Conservation (phyloP, 768 basidiomycete genomes). For the Tricholoma flavovirens region DNA sequence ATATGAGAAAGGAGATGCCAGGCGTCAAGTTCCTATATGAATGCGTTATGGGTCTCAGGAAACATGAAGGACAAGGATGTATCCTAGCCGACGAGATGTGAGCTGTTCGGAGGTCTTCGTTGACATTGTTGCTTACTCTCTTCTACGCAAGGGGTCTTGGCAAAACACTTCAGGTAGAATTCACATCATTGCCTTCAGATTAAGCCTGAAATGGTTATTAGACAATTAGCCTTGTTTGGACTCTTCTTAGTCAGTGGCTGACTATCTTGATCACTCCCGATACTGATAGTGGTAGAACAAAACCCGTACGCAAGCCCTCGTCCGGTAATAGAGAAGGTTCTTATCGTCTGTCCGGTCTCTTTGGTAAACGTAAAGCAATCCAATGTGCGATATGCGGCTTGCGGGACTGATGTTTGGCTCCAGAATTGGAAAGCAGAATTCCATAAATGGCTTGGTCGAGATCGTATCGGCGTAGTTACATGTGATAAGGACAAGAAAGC, state of each 20-base stretch:
- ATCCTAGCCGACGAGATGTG: slow-evolving; percentile 98
- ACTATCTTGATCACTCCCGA: not conserved
- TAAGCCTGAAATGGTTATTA: slow-evolving; percentile 25
- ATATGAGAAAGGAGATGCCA: slow-evolving; percentile 15
- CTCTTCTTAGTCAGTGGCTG: slow-evolving; percentile 67
- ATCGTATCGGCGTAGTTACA: slow-evolving; percentile 40
- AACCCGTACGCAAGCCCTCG: slow-evolving; percentile 63
- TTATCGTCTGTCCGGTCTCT: slow-evolving; percentile 94
- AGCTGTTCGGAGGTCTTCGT: slow-evolving; percentile 6
- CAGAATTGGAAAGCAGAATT: slow-evolving; percentile 97
- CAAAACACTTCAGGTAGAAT: slow-evolving; percentile 77
- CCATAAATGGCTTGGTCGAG: slow-evolving; percentile 78
- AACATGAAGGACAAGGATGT: slow-evolving; percentile 88
- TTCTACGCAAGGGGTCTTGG: slow-evolving; percentile 74
- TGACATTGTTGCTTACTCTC: slow-evolving; percentile 7
- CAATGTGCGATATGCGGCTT: not conserved
- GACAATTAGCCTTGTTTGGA: slow-evolving; percentile 93
- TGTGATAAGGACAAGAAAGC: slow-evolving; percentile 43
- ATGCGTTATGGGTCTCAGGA: slow-evolving; percentile 89
- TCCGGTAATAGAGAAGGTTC: slow-evolving; percentile 66
- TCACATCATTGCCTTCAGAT: not conserved
- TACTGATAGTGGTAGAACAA: slow-evolving; percentile 52
- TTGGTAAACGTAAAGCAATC: slow-evolving; percentile 60
- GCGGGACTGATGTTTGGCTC: not conserved
- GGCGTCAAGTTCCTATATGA: slow-evolving; percentile 91